Evolutionary conservation across 306 rosid genomes (phyloP).

Genomic region (Cercis canadensis): DNA sequence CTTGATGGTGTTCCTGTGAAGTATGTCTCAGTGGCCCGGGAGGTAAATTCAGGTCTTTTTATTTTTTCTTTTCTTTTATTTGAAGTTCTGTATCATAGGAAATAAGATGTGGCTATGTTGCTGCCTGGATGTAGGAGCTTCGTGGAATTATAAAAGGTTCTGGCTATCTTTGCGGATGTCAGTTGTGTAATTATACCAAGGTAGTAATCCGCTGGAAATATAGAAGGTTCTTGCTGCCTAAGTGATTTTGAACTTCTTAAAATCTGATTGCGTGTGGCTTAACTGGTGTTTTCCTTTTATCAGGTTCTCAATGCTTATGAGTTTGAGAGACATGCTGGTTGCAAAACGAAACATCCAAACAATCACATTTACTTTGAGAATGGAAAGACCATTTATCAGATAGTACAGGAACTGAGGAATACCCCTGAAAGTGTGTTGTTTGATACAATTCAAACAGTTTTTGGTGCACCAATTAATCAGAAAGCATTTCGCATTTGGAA

Average conservation of each 20-base stretch:
- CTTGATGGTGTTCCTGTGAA: slow-evolving; percentile 77
- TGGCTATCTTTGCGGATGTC: slow-evolving; percentile 78
- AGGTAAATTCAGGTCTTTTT: slow-evolving; percentile 57
- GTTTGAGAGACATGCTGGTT: slow-evolving; percentile 75
- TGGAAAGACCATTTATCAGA: slow-evolving; percentile 70
- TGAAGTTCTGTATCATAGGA: background rate
- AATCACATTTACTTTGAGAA: slow-evolving; percentile 72
- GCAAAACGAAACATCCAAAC: slow-evolving; percentile 76
- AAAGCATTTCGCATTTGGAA: slow-evolving; percentile 83
- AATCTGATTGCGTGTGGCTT: background rate
- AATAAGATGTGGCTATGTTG: slow-evolving; percentile 31
- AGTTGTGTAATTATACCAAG: slow-evolving; percentile 57
- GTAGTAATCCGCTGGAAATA: slow-evolving; percentile 13
- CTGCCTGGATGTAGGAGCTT: slow-evolving; percentile 67
- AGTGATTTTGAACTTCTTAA: background rate
- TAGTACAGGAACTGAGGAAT: slow-evolving; percentile 71
- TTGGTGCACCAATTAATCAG: slow-evolving; percentile 86
- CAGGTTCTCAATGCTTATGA: slow-evolving; percentile 71
- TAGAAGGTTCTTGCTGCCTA: background rate
- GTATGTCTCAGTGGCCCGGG: slow-evolving; percentile 64
- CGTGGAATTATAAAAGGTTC: slow-evolving; percentile 83
- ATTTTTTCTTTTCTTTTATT: slow-evolving; percentile 22
- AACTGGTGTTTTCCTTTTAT: slow-evolving; percentile 14
- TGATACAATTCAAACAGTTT: slow-evolving; percentile 76
- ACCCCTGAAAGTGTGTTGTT: slow-evolving; percentile 75